Conservation (phyloP, 2,329 filamentous ascomycete species). For the Claviceps capensis region DNA sequence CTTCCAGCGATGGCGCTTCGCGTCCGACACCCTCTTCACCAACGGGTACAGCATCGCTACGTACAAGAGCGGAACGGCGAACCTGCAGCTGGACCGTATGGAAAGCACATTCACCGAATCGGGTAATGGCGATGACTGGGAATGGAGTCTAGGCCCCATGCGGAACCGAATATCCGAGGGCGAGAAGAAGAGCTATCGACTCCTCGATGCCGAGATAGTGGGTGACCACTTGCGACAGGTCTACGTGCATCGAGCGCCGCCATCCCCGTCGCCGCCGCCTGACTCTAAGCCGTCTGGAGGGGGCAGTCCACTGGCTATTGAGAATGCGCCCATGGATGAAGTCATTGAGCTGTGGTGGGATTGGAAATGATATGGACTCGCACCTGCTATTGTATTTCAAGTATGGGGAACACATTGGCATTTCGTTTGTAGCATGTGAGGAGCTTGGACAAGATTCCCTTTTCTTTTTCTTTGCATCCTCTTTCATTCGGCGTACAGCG, state of each 20-base stretch:
- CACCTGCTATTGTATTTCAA: neutral
- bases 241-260: constrained; percentile 32
- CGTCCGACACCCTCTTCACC: constrained; percentile 33
- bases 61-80: constrained; percentile 28
- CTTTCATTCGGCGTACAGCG: neutral
- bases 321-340: constrained; percentile 26
- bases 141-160: constrained; percentile 40
- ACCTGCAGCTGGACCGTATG: constrained; percentile 29
- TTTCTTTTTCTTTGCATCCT: neutral
- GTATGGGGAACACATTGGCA: neutral
- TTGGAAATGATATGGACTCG: constrained; percentile 3
- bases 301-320: constrained; percentile 11
- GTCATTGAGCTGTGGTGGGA: constrained; percentile 37
- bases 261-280: neutral
- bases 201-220: constrained; percentile 30
- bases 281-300: neutral
- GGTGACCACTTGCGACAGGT: constrained; percentile 36
- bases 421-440: neutral
- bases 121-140: constrained; percentile 31
- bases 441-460: neutral
- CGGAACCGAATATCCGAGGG: constrained; percentile 20
- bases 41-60: constrained; percentile 45
- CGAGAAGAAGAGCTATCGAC: constrained; percentile 37
- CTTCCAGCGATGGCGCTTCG: constrained; percentile 40
- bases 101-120: constrained; percentile 33